Evolutionary conservation across 768 basidiomycete species (phyloP).

Genomic region (Pisolithus tinctorius): DNA sequence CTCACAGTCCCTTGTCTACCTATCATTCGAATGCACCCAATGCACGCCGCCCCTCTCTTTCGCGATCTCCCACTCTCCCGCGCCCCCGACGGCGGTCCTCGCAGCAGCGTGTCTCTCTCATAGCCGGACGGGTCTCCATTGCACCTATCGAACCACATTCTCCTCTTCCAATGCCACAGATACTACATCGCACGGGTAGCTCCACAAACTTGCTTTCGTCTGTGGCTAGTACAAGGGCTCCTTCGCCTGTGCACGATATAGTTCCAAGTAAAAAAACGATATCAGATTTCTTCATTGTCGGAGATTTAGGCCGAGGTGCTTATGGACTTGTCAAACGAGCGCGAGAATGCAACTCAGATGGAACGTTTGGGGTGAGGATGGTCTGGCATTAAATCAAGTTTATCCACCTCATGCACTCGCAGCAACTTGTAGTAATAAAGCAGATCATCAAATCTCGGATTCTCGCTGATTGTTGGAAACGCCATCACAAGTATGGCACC

Average conservation of each 20-base stretch:
- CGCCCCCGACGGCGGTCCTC: slow-evolving; percentile 73
- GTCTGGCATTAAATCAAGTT: background rate
- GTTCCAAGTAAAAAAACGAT: slow-evolving; percentile 61
- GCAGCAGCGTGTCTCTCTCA: slow-evolving; percentile 77
- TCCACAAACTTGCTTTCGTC: slow-evolving; percentile 57
- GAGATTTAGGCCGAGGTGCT: slow-evolving; percentile 88
- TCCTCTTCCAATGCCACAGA: slow-evolving; percentile 52
- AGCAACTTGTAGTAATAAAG: slow-evolving; percentile 93
- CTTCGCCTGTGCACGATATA: slow-evolving; percentile 42
- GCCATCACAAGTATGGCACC: slow-evolving; percentile 88
- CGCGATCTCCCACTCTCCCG: slow-evolving; percentile 50
- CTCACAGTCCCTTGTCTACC: slow-evolving; percentile 13
- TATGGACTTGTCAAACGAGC: slow-evolving; percentile 93
- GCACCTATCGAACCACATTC: slow-evolving; percentile 70
- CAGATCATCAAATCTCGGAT: slow-evolving; percentile 98
- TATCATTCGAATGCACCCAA: slow-evolving; percentile 15
- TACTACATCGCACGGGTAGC: slow-evolving; percentile 58
- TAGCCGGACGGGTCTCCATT: slow-evolving; percentile 76
- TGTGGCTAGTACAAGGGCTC: slow-evolving; percentile 53
- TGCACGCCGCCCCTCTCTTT: slow-evolving; percentile 23
- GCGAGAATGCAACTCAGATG: slow-evolving; percentile 67
- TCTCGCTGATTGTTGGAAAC: slow-evolving; percentile 99
- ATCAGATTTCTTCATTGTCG: slow-evolving; percentile 78
- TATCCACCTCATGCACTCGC: slow-evolving; percentile 6
- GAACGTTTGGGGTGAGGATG: slow-evolving; percentile 72